Conservation (phyloP, 1,284 basidiomycete genomes). For the Moesziomyces parantarcticus region DNA sequence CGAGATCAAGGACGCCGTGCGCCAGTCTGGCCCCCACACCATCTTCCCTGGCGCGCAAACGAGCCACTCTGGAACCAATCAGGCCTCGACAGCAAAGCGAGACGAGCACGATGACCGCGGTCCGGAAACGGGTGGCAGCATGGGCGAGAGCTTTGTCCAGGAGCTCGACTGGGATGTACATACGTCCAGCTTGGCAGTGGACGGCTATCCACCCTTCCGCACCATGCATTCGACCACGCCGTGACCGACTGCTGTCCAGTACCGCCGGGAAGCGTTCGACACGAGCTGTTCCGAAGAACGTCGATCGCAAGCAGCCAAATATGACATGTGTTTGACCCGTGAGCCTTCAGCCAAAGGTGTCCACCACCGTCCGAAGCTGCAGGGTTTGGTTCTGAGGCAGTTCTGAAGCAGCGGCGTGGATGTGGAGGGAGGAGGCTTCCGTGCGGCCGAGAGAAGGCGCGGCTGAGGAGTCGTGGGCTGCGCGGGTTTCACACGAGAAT, state of each 20-base stretch:
- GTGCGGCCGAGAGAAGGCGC: not conserved
- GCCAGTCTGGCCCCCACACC: conserved; percentile 4
- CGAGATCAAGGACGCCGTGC: conserved; percentile 37
- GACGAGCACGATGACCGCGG: not conserved
- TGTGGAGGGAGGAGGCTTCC: not conserved
- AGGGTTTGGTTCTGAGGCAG: no score
- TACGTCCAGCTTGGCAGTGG: not conserved
- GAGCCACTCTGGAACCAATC: no score
- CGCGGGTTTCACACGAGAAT: conserved; percentile 1
- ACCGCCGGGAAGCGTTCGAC: not conserved
- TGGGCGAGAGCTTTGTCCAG: conserved; percentile 6
- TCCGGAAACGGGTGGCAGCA: not conserved
- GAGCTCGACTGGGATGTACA: conserved; percentile 31
- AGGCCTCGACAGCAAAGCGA: no score
- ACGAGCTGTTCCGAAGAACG: no score
- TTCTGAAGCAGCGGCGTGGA: no score
- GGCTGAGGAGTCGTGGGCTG: no score
- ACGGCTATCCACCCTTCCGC: not conserved
- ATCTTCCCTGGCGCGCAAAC: not conserved
- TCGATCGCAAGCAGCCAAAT: not conserved
- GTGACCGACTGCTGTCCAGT: not conserved
- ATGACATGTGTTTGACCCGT: not conserved
- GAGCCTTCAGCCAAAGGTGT: not conserved
- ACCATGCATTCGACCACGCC: not conserved
- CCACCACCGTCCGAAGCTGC: not conserved